Conservation (phyloP, 1,139 yeast genomes). For the Kodamaea alishanica region DNA sequence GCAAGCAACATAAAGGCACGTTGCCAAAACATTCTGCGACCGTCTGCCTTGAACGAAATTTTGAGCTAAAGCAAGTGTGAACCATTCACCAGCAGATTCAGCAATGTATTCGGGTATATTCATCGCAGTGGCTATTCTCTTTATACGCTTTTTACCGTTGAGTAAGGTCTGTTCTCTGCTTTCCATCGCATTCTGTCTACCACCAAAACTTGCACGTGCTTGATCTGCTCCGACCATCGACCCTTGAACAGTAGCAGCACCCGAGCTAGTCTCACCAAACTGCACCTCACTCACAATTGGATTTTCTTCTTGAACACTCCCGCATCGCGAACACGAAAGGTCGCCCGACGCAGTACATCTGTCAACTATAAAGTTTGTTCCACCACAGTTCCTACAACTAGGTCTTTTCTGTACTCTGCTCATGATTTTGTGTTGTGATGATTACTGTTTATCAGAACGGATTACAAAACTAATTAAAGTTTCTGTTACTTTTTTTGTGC, state of each 20-base stretch:
- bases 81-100: slow-evolving; percentile 87
- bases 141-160: slow-evolving; percentile 74
- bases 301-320: slow-evolving; percentile 83
- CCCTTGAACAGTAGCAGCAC: slow-evolving; percentile 96
- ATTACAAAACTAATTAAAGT: too few species aligned
- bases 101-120: slow-evolving; percentile 79
- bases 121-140: slow-evolving; percentile 74
- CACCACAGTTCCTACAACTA: slow-evolving; percentile 33
- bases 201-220: slow-evolving; percentile 65
- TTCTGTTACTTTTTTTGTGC: too few species aligned
- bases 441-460: too few species aligned
- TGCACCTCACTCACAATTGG: slow-evolving; percentile 95
- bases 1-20: slow-evolving; percentile 92
- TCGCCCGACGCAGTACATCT: slow-evolving; percentile 63
- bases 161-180: slow-evolving; percentile 83
- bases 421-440: slow-evolving; percentile 6
- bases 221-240: slow-evolving; percentile 89
- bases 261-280: slow-evolving; percentile 85
- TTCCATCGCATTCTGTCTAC: slow-evolving; percentile 69
- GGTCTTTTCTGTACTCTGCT: slow-evolving; percentile 15
- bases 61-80: slow-evolving; percentile 74
- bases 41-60: slow-evolving; percentile 95
- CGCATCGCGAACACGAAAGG: slow-evolving; percentile 76
- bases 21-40: slow-evolving; percentile 90
- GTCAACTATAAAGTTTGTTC: slow-evolving; percentile 30